These are phyloP conservation scores for Boletellus emodensis DNA, from an alignment of 768 basidiomycete genomes.

Conservation along the genomic window DNA sequence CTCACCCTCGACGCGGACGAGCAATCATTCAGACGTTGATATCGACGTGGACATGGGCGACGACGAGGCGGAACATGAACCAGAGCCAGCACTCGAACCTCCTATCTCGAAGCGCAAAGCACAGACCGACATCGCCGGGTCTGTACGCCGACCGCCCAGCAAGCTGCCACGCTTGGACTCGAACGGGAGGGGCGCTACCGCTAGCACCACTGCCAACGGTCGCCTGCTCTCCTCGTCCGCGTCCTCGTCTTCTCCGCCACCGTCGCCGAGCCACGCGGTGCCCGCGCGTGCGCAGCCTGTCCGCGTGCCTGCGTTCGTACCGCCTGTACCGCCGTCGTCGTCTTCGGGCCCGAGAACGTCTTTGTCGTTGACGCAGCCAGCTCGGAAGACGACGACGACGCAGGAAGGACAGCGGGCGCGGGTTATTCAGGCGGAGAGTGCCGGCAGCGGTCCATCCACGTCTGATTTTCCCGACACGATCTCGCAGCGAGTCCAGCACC, in stretches of 20 bases:
- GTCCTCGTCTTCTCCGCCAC: not conserved
- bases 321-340: not conserved
- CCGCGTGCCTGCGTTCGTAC: no score
- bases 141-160: conserved; percentile 4
- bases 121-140: not conserved
- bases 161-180: conserved; percentile 22
- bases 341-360: not conserved
- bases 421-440: not conserved
- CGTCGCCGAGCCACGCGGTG: not conserved
- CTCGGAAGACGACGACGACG: no score
- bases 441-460: conserved; percentile 7
- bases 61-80: conserved; percentile 16
- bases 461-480: conserved; percentile 16
- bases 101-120: conserved; percentile 29
- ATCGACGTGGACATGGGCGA: conserved; percentile 18
- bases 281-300: conserved; percentile 12
- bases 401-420: no score
- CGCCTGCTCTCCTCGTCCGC: not conserved
- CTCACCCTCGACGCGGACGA: conserved; percentile 13
- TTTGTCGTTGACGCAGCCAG: not conserved
- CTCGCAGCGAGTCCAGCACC: conserved; percentile 14
- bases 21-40: conserved; percentile 11
- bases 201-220: no score
- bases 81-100: not conserved
- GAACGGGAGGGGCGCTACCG: not conserved